Evolutionary conservation across 78 protist genomes (phyloP).

Genomic region (Dictyostelium brefeldianum): DNA sequence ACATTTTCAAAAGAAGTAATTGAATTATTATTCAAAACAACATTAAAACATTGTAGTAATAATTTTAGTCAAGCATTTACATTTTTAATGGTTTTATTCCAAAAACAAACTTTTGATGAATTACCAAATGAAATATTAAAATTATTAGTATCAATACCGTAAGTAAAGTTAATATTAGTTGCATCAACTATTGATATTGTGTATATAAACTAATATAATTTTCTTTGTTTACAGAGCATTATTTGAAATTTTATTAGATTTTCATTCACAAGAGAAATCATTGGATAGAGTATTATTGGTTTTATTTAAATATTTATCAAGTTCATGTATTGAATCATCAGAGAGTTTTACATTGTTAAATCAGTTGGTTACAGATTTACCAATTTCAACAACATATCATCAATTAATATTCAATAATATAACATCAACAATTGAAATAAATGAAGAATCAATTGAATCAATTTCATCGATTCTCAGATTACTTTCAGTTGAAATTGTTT

Average conservation of each 20-base stretch:
- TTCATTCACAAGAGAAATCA: slow-evolving; percentile 43
- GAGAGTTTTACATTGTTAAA: slow-evolving; percentile 19
- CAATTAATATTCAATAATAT: not conserved
- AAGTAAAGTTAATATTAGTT: not conserved
- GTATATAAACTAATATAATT: not conserved
- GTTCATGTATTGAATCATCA: not conserved
- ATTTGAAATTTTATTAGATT: slow-evolving; percentile 42
- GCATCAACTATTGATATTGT: too few species aligned
- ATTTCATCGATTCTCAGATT: not conserved
- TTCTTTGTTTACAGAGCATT: slow-evolving; percentile 6
- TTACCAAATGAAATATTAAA: slow-evolving; percentile 20
- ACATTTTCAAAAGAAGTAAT: slow-evolving; percentile 25
- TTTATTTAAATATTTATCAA: slow-evolving; percentile 12
- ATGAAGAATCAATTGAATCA: not conserved
- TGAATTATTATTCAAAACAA: slow-evolving; percentile 35
- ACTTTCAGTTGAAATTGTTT: not conserved
- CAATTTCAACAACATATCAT: not conserved
- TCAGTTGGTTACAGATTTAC: slow-evolving; percentile 31
- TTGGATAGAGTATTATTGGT: slow-evolving; percentile 29
- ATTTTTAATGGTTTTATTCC: slow-evolving; percentile 64
- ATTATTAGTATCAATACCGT: slow-evolving; percentile 38
- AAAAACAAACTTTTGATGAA: slow-evolving; percentile 34
- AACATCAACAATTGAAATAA: not conserved
- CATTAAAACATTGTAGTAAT: slow-evolving; percentile 24
- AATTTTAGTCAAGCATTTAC: slow-evolving; percentile 41